phyloP scores from a whole-genome alignment of 306 rosid species.

The Styphnolobium japonicum region DNA sequence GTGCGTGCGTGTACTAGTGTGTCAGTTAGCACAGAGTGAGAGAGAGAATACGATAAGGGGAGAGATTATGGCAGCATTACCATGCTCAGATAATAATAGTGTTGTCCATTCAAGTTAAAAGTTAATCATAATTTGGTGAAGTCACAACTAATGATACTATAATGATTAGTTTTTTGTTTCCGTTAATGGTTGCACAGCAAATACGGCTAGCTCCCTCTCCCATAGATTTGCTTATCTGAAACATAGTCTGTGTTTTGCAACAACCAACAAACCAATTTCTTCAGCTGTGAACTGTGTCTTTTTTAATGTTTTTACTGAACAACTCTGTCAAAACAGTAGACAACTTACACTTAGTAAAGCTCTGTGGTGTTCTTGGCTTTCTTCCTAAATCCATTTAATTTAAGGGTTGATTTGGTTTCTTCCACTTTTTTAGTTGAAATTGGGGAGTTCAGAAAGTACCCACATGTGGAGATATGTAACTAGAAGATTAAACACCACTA shows the following conservation, averaged over 20 bases:
- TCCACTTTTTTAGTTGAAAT: slow-evolving; percentile 6
- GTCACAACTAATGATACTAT: slow-evolving; percentile 27
- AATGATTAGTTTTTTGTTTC: slow-evolving; percentile 27
- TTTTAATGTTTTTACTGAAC: slow-evolving; percentile 2
- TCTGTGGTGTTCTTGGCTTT: neutral
- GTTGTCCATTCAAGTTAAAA: slow-evolving; percentile 36
- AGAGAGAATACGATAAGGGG: slow-evolving; percentile 12
- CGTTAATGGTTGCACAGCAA: slow-evolving; percentile 15
- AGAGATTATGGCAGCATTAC: slow-evolving; percentile 20
- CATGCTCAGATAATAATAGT: slow-evolving; percentile 24
- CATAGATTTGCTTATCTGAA: neutral
- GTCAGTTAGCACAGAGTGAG: slow-evolving; percentile 28
- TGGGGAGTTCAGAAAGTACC: slow-evolving; percentile 10
- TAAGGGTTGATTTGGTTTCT: neutral
- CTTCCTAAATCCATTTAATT: neutral
- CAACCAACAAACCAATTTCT: slow-evolving; percentile 32
- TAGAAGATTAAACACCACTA: slow-evolving; percentile 17
- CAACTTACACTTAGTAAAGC: neutral
- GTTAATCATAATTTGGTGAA: slow-evolving; percentile 23
- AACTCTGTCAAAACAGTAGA: neutral
- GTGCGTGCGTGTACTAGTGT: slow-evolving; percentile 45
- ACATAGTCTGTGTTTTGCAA: neutral
- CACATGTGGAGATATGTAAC: slow-evolving; percentile 2
- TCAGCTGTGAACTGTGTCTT: neutral
- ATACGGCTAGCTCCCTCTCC: slow-evolving; percentile 6